Evolutionary conservation across 1,284 basidiomycete genomes (phyloP).

Genomic region (Malassezia yamatoensis): DNA sequence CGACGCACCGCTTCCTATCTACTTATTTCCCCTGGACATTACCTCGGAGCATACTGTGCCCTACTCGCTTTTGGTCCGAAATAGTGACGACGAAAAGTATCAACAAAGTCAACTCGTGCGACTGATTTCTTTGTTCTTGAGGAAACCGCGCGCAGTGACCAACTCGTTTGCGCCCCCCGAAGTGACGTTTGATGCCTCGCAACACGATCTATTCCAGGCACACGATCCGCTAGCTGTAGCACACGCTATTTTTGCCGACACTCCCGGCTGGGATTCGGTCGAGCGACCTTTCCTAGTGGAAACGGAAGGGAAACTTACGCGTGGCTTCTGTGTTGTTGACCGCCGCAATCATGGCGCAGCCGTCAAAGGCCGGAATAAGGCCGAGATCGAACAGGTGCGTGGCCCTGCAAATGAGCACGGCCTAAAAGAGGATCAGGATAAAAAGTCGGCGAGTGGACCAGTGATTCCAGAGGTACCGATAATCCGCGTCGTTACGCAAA

Average conservation of each 20-base stretch:
- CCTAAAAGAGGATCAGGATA: background rate
- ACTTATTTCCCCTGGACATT: slow-evolving; percentile 39
- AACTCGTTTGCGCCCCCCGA: slow-evolving; percentile 30
- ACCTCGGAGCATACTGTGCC: slow-evolving; percentile 35
- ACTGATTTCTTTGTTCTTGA: slow-evolving; percentile 32
- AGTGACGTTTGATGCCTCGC: slow-evolving; percentile 25
- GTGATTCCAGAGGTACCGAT: slow-evolving; percentile 15
- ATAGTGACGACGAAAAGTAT: slow-evolving; percentile 7
- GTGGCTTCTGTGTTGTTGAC: slow-evolving; percentile 41
- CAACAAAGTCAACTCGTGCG: slow-evolving; percentile 16
- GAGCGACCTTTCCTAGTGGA: slow-evolving; percentile 33
- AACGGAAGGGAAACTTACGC: slow-evolving; percentile 30
- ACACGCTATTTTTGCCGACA: slow-evolving; percentile 28
- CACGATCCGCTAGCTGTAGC: slow-evolving; percentile 44
- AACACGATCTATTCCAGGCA: slow-evolving; percentile 35
- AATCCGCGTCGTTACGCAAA: slow-evolving; percentile 23
- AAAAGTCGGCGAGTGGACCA: background rate
- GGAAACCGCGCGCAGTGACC: slow-evolving; percentile 34
- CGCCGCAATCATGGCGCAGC: slow-evolving; percentile 14
- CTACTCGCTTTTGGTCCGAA: slow-evolving; percentile 26
- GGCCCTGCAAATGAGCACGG: slow-evolving; percentile 19
- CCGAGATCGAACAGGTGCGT: slow-evolving; percentile 20
- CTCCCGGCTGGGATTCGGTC: slow-evolving; percentile 20
- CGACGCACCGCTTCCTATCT: slow-evolving; percentile 28
- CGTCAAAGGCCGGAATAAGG: slow-evolving; percentile 16